Evolutionary conservation across 1,284 basidiomycete genomes (phyloP).

Genomic region (Salmacisia buchloeana): DNA sequence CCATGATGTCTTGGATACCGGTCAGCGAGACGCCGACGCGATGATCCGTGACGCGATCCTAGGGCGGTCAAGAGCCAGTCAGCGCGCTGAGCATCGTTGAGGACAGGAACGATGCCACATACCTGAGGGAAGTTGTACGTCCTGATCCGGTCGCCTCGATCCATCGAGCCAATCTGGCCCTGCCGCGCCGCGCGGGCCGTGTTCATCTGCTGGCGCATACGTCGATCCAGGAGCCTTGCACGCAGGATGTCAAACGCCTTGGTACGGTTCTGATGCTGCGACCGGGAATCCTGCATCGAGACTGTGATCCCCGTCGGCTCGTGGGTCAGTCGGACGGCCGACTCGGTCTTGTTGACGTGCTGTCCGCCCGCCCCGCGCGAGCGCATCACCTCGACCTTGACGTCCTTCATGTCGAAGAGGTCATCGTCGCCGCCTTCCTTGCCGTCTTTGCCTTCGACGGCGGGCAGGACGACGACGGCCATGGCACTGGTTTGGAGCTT

Average conservation of each 20-base stretch:
- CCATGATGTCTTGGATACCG: constrained; percentile 41
- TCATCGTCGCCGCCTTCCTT: constrained; percentile 55
- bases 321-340: constrained; percentile 92
- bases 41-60: constrained; percentile 48
- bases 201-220: constrained; percentile 35
- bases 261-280: constrained; percentile 68
- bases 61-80: not conserved
- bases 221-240: constrained; percentile 40
- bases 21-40: constrained; percentile 39
- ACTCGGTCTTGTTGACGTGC: constrained; percentile 98
- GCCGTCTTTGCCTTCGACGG: constrained; percentile 15
- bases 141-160: constrained; percentile 43
- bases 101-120: not conserved
- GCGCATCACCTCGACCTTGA: constrained; percentile 88
- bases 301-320: constrained; percentile 88
- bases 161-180: constrained; percentile 44
- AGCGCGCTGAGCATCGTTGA: not conserved
- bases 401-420: constrained; percentile 70
- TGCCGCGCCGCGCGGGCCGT: constrained; percentile 33
- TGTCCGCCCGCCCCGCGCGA: constrained; percentile 94
- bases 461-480: constrained; percentile 57
- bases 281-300: constrained; percentile 96
- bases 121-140: constrained; percentile 49
- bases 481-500: constrained; percentile 90
- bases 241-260: constrained; percentile 46